These are phyloP conservation scores for Cercis canadensis DNA, from an alignment of 306 rosid genomes.

Conservation along the genomic window DNA sequence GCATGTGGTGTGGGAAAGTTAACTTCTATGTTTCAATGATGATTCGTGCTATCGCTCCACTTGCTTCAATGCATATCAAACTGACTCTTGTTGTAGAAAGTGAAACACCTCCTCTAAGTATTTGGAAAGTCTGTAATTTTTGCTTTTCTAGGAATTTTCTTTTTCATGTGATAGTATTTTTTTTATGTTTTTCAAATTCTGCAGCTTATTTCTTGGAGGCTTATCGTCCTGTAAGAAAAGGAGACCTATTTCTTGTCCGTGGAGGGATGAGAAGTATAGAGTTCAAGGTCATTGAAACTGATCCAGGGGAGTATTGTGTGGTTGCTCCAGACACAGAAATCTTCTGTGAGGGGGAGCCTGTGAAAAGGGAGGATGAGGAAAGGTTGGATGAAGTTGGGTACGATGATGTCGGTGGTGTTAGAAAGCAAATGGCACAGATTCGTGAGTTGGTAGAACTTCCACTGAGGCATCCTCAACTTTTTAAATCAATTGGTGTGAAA, in stretches of 20 bases:
- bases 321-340: constrained; percentile 73
- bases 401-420: constrained; percentile 76
- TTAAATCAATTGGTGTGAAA: constrained; percentile 73
- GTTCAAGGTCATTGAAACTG: constrained; percentile 75
- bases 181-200: constrained; percentile 22
- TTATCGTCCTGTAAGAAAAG: constrained; percentile 72
- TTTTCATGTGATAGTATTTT: no score
- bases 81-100: no score
- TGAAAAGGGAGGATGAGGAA: constrained; percentile 72
- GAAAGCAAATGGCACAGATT: constrained; percentile 78
- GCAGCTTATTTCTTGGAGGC: constrained; percentile 76
- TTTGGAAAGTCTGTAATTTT: neutral
- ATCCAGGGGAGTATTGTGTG: constrained; percentile 69
- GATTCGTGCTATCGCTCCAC: no score
- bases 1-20: neutral
- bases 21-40: neutral
- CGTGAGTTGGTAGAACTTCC: constrained; percentile 75
- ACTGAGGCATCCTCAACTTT: constrained; percentile 71
- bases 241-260: constrained; percentile 69
- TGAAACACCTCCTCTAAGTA: no score
- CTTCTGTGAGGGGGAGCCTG: constrained; percentile 68
- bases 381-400: constrained; percentile 70
- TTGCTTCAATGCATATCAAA: no score
- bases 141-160: no score
- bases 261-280: constrained; percentile 79